phyloP scores from a whole-genome alignment of 192 early-diverging fungal species.

The Linnemannia schmuckeri region DNA sequence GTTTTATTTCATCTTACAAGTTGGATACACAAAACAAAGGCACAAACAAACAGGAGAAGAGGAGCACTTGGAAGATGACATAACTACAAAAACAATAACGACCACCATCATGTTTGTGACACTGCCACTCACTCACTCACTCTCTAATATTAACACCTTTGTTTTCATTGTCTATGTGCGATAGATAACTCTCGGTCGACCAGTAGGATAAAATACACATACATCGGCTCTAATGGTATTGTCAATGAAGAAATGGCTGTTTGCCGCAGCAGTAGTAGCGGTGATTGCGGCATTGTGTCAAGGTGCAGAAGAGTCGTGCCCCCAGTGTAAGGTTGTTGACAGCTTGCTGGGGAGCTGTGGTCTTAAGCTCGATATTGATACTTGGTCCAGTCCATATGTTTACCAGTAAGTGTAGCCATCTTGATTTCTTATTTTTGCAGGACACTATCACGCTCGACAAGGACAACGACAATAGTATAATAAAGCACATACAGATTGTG shows the following conservation, averaged over 20 bases:
- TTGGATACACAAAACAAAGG: not conserved
- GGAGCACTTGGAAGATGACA: not conserved
- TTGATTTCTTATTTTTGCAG: not conserved
- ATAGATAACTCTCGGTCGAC: not conserved
- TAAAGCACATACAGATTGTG: too few relatives aligned
- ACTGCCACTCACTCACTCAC: not conserved
- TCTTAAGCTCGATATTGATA: slow-evolving; percentile 1
- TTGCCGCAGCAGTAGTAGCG: slow-evolving; percentile 4
- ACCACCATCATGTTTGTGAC: too few relatives aligned
- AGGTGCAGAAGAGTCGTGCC: slow-evolving; percentile 19
- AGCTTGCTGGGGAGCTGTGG: slow-evolving; percentile 12
- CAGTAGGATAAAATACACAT: not conserved
- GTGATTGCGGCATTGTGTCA: not conserved
- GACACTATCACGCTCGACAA: too few relatives aligned
- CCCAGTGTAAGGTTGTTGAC: slow-evolving; percentile 19
- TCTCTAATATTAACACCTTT: not conserved
- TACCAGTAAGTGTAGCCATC: slow-evolving; percentile 30
- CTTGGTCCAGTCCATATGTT: slow-evolving; percentile 22
- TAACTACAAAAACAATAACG: not conserved
- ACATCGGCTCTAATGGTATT: not conserved
- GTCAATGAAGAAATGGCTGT: slow-evolving; percentile 5
- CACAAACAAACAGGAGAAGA: not conserved
- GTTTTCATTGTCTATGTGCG: not conserved
- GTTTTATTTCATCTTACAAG: not conserved
- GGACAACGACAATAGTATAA: too few relatives aligned